phyloP scores from a whole-genome alignment of 768 basidiomycete species.

The Mycena galericulata region DNA sequence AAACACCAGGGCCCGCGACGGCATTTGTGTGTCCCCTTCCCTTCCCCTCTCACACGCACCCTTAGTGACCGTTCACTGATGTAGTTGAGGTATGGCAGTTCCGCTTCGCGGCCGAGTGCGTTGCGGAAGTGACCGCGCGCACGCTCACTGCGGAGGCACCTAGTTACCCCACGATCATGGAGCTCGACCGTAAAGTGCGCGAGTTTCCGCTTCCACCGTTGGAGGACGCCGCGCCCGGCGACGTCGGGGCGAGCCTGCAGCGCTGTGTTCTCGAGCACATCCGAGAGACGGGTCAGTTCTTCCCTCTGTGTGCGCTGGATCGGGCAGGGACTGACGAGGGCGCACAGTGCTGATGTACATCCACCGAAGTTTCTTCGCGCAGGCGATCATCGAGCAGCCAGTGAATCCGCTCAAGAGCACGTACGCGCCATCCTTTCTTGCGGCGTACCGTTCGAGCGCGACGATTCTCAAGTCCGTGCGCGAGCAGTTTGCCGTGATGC shows the following conservation, averaged over 20 bases:
- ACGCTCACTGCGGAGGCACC: constrained; percentile 76
- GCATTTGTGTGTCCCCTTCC: constrained; percentile 39
- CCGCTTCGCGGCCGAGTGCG: constrained; percentile 74
- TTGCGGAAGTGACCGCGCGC: constrained; percentile 70
- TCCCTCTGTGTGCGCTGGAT: neutral
- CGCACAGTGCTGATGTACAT: constrained; percentile 68
- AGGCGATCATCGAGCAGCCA: constrained; percentile 77
- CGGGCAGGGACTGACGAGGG: neutral
- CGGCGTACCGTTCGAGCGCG: constrained; percentile 68
- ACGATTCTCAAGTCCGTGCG: constrained; percentile 65
- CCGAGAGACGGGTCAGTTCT: constrained; percentile 55
- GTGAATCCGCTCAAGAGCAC: constrained; percentile 73
- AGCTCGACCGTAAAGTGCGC: constrained; percentile 74
- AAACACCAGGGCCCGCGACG: constrained; percentile 43
- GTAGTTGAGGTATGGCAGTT: constrained; percentile 72
- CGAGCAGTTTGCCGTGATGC: constrained; percentile 60
- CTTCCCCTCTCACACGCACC: neutral
- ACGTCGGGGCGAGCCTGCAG: constrained; percentile 56
- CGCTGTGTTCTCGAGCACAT: constrained; percentile 62
- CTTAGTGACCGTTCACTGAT: constrained; percentile 9
- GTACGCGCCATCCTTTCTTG: constrained; percentile 74
- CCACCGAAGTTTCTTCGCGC: constrained; percentile 77
- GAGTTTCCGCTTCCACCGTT: constrained; percentile 70
- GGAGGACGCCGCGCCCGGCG: constrained; percentile 45
- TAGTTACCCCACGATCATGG: constrained; percentile 72